Evolutionary conservation across 768 basidiomycete genomes (phyloP).

Genomic region (Leccinum broughii): DNA sequence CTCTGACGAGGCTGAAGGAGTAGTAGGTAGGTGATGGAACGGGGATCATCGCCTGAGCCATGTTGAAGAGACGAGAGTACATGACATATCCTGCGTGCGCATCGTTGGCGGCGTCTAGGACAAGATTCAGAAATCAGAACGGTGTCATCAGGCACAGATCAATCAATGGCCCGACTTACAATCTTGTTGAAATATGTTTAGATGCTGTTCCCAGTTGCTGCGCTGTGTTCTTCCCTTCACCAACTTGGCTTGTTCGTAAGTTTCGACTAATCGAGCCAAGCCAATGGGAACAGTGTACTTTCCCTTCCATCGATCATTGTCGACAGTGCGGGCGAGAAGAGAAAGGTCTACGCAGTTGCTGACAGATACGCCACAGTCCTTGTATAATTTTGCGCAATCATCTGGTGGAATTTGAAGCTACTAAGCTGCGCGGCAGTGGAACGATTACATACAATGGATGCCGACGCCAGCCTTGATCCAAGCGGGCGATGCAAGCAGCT

Average conservation of each 20-base stretch:
- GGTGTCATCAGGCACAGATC: background rate
- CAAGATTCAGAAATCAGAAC: conserved; percentile 16
- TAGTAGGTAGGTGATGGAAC: conserved; percentile 45
- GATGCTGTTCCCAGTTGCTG: conserved; percentile 66
- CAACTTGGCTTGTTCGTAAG: conserved; percentile 53
- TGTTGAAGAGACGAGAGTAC: conserved; percentile 45
- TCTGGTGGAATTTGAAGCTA: conserved; percentile 39
- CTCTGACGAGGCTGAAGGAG: conserved; percentile 54
- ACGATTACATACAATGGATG: conserved; percentile 55
- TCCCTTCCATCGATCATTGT: conserved; percentile 73
- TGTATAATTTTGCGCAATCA: conserved; percentile 67
- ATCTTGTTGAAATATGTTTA: conserved; percentile 50
- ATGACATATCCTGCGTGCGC: conserved; percentile 62
- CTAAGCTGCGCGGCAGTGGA: background rate
- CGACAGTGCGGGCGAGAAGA: conserved; percentile 67
- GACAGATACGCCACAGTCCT: conserved; percentile 40
- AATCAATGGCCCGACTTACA: conserved; percentile 47
- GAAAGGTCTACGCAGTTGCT: conserved; percentile 67
- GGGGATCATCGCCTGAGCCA: conserved; percentile 41
- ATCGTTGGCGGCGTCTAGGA: conserved; percentile 70
- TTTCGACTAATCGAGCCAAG: conserved; percentile 62
- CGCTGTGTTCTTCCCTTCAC: conserved; percentile 59
- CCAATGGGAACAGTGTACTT: conserved; percentile 61
- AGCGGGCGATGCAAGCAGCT: conserved; percentile 52
- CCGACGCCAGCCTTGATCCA: conserved; percentile 71